These are phyloP conservation scores for Periconia macrospinosa DNA, from an alignment of 2,329 filamentous ascomycete species.

Conservation along the genomic window DNA sequence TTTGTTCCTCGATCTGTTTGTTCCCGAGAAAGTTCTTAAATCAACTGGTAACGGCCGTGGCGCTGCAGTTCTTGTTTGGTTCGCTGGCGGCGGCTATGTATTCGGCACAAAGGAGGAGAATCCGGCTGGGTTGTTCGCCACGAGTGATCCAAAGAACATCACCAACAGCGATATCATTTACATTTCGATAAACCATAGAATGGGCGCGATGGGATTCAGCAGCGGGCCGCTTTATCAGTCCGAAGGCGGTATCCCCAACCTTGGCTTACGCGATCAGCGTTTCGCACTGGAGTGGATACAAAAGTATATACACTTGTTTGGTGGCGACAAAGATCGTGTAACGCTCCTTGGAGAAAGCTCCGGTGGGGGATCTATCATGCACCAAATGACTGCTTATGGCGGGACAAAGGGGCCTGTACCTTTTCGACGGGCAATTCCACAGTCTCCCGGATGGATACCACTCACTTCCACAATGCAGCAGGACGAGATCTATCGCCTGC, in stretches of 20 bases:
- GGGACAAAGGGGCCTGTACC: constrained; percentile 40
- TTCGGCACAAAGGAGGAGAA: constrained; percentile 1
- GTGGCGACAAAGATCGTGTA: constrained; percentile 47
- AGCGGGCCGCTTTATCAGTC: constrained; percentile 48
- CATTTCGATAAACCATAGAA: constrained; percentile 53
- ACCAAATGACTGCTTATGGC: constrained; percentile 59
- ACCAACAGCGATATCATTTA: constrained; percentile 44
- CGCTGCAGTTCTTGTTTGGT: constrained; percentile 48
- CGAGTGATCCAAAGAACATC: neutral
- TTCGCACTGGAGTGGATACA: constrained; percentile 55
- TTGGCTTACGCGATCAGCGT: constrained; percentile 50
- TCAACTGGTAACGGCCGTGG: constrained; percentile 22
- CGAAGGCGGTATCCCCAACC: constrained; percentile 30
- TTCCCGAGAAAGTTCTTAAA: constrained; percentile 41
- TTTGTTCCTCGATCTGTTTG: constrained; percentile 46
- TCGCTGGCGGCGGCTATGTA: constrained; percentile 29
- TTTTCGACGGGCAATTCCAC: constrained; percentile 51
- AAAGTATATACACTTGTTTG: constrained; percentile 53
- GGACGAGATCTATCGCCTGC: constrained; percentile 44
- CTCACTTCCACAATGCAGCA: constrained; percentile 34
- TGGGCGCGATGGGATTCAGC: constrained; percentile 53
- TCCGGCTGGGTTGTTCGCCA: neutral
- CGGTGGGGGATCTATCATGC: constrained; percentile 57
- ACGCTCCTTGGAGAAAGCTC: constrained; percentile 47
- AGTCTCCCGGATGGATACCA: constrained; percentile 45